A percentile compares a stretch with the other conserved stretches of the same genome.
Conservation (phyloP, 306 rosid species). For the Begonia fuchsioides region DNA sequence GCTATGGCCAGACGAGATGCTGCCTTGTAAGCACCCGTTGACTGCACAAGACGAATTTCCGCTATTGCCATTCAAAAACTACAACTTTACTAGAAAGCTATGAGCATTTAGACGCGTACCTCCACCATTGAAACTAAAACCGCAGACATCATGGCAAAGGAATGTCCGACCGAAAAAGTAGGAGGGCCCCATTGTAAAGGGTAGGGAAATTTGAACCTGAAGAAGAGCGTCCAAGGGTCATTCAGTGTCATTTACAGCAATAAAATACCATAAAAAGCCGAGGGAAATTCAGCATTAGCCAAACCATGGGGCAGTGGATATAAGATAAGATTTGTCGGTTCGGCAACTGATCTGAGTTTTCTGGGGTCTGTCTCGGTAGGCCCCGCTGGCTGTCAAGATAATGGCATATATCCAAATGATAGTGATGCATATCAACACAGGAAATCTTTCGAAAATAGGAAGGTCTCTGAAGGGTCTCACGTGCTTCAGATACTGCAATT, state of each 20-base stretch:
- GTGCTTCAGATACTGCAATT: slow-evolving; percentile 85
- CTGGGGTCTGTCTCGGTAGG: slow-evolving; percentile 38
- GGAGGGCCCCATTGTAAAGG: slow-evolving; percentile 99
- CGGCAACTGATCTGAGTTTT: slow-evolving; percentile 66
- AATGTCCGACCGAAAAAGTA: slow-evolving; percentile 94
- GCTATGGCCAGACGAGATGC: slow-evolving; percentile 94
- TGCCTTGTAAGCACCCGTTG: slow-evolving; percentile 86
- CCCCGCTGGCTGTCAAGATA: slow-evolving; percentile 86
- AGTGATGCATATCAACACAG: slow-evolving; percentile 68
- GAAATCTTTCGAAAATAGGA: slow-evolving; percentile 88
- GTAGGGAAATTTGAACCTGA: slow-evolving; percentile 91
- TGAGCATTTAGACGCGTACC: too few species aligned
- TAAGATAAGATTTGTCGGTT: slow-evolving; percentile 73
- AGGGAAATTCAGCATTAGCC: neutral
- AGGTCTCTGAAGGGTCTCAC: slow-evolving; percentile 72
- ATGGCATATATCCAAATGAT: slow-evolving; percentile 85
- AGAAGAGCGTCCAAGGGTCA: slow-evolving; percentile 10
- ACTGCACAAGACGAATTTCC: slow-evolving; percentile 49
- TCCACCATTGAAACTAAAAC: slow-evolving; percentile 96
- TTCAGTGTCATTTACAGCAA: slow-evolving; percentile 7
- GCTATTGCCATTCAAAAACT: too few species aligned
- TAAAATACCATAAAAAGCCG: neutral
- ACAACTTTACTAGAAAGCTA: too few species aligned
- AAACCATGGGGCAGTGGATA: slow-evolving; percentile 88
- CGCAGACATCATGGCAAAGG: slow-evolving; percentile 93